Conservation (phyloP, 1,139 yeast genomes). For the Taphrina betulina region DNA sequence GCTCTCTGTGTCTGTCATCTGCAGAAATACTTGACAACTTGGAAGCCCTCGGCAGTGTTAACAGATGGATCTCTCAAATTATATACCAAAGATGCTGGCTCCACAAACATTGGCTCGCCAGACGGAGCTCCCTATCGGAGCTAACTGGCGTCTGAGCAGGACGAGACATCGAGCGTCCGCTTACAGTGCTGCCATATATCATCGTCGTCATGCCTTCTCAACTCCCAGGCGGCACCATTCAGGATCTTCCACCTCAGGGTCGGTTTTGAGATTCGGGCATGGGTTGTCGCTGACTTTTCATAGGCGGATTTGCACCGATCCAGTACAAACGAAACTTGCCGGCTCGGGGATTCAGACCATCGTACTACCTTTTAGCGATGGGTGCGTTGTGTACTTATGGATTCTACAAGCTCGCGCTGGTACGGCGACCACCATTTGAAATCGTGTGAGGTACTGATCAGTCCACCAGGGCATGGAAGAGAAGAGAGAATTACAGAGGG, state of each 20-base stretch:
- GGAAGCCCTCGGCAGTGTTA: no score
- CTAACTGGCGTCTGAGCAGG: background rate
- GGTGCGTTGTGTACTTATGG: slow-evolving; percentile 61
- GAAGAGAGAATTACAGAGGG: slow-evolving; percentile 65
- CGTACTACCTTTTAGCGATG: slow-evolving; percentile 51
- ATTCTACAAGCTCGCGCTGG: slow-evolving; percentile 61
- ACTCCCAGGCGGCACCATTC: slow-evolving; percentile 43
- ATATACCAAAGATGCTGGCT: no score
- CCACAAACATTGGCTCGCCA: no score
- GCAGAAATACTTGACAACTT: no score
- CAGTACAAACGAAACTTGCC: slow-evolving; percentile 63
- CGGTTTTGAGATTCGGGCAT: slow-evolving; percentile 64
- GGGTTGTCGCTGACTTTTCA: background rate
- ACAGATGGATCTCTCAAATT: no score
- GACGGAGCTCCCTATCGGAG: background rate
- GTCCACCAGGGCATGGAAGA: slow-evolving; percentile 18
- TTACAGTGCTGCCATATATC: no score
- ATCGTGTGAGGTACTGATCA: background rate
- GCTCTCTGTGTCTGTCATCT: no score
- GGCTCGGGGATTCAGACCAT: slow-evolving; percentile 78
- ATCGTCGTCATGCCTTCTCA: slow-evolving; percentile 22
- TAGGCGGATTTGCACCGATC: slow-evolving; percentile 25
- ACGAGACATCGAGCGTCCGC: no score
- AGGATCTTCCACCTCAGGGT: slow-evolving; percentile 84
- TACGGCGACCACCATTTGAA: slow-evolving; percentile 24